Percentiles rank a stretch among this genome's conserved stretches.
Conservation (phyloP, 345 rosid species). For the Acer saccharum region DNA sequence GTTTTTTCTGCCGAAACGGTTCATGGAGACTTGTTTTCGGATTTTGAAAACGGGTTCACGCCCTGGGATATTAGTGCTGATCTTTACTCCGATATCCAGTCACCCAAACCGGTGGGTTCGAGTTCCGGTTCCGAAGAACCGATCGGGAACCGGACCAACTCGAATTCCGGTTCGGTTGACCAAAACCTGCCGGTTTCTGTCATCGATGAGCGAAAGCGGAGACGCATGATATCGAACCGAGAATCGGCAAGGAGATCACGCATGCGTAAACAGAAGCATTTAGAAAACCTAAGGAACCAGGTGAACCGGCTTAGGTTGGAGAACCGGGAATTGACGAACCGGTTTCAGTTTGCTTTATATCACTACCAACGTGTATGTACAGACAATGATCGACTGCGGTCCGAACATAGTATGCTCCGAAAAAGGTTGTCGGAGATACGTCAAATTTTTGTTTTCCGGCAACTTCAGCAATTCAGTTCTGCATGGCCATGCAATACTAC, state of each 20-base stretch:
- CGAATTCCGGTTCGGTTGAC: slow-evolving; percentile 42
- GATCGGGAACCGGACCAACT: slow-evolving; percentile 34
- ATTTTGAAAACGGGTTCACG: slow-evolving; percentile 49
- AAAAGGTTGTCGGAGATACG: slow-evolving; percentile 56
- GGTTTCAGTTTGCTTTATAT: slow-evolving; percentile 49
- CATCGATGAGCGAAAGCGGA: slow-evolving; percentile 65
- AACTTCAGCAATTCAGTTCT: slow-evolving; percentile 54
- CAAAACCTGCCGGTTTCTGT: slow-evolving; percentile 27
- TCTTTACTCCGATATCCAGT: slow-evolving; percentile 32
- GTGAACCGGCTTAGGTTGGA: slow-evolving; percentile 59
- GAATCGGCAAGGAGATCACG: slow-evolving; percentile 89
- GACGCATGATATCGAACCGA: slow-evolving; percentile 87
- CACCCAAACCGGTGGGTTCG: slow-evolving; percentile 46
- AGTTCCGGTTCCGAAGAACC: slow-evolving; percentile 43
- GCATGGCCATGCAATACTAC: slow-evolving; percentile 53
- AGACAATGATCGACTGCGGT: slow-evolving; percentile 62
- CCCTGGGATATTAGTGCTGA: slow-evolving; percentile 61
- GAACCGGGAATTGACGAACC: slow-evolving; percentile 66
- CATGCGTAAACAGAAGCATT: slow-evolving; percentile 76
- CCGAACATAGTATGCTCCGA: slow-evolving; percentile 53
- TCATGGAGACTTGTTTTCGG: slow-evolving; percentile 39
- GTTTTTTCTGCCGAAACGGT: slow-evolving; percentile 35
- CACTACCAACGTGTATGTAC: slow-evolving; percentile 42
- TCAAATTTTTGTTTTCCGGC: slow-evolving; percentile 51
- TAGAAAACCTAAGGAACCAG: slow-evolving; percentile 71